Evolutionary conservation across 352 stramenopile genomes (phyloP), one percentile per base, ranked within the genome.

Genomic region (Paralagenidium karlingii): DNA sequence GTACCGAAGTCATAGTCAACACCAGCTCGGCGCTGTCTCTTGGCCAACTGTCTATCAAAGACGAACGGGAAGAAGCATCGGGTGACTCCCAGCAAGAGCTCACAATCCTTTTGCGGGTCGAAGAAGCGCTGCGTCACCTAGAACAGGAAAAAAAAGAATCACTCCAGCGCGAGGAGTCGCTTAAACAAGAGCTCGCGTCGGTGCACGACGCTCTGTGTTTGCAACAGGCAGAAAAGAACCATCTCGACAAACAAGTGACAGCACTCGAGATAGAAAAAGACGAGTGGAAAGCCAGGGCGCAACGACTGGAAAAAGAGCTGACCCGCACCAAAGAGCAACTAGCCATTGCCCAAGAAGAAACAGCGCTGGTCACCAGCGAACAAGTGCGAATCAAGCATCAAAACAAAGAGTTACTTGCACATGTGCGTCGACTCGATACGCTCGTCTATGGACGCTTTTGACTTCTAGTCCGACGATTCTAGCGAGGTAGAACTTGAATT

Each of bases 391-490:
- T 89, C 21, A 65, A 79, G 49, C 62, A 65, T 10, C 70, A 83
- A 34, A 88, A 88, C 57, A 63, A 61, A 37, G 70, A 88, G 47
- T 49, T 89, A 3, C 43, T 74, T 4, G 63, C 68, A 3, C 71
- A 86, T 15, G 71, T 89, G 8, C 68, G 82, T 49, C 69, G 75
- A 3, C 63, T 84, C 26, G 71, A 86, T 40, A 75, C 68, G 12
- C 58, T 86, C 19, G 69, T 86, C 29, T 84, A 86, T 43, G 70
- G 70, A 1, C 68, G 70, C 2, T 85, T 88, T 53, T 83, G 60
- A 62, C n/a, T n/a, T n/a, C n/a, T n/a, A n/a, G n/a, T n/a, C n/a
- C n/a, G n/a, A n/a, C n/a, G n/a, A n/a, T n/a, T n/a, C n/a, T n/a
- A n/a, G n/a, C n/a, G n/a, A n/a, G n/a, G n/a, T n/a, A n/a, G n/a